Evolutionary conservation across 2,329 filamentous ascomycete genomes (phyloP).

Genomic region (Ophiocordyceps sinensis): DNA sequence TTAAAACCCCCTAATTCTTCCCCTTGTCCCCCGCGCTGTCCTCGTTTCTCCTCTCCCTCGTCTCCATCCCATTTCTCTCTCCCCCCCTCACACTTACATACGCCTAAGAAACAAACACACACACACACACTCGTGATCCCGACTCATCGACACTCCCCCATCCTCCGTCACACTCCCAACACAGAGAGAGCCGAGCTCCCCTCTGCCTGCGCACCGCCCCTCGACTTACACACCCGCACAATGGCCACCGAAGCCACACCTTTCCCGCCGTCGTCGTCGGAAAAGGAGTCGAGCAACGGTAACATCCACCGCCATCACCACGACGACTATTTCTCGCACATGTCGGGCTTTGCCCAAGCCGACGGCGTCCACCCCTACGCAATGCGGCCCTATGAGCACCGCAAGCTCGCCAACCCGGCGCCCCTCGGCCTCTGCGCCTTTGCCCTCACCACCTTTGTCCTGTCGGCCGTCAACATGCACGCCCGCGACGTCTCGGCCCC

Average conservation of each 20-base stretch:
- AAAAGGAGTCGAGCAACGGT: conserved; percentile 7
- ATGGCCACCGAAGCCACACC: conserved; percentile 4
- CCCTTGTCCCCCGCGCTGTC: no score
- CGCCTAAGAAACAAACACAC: no score
- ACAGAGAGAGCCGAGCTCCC: no score
- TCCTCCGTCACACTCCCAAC: no score
- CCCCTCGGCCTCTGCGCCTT: conserved; percentile 66
- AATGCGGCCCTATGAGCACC: conserved; percentile 47
- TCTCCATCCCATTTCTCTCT: no score
- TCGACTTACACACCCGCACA: background rate
- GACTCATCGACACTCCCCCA: no score
- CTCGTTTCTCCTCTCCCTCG: no score
- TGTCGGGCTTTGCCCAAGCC: conserved; percentile 22
- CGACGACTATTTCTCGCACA: conserved; percentile 11
- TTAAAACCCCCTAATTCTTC: no score
- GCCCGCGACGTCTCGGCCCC: conserved; percentile 43
- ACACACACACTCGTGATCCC: no score
- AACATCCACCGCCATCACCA: conserved; percentile 9
- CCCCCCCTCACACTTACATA: no score
- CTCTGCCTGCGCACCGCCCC: no score
- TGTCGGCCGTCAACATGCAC: conserved; percentile 59
- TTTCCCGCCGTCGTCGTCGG: conserved; percentile 2
- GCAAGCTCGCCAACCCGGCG: conserved; percentile 68
- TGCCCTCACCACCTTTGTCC: conserved; percentile 69
- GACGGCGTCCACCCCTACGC: conserved; percentile 61